These are phyloP conservation scores for sweet orange (Citrus sinensis) DNA, from an alignment of 345 rosid species.

Conservation along the genomic window DVS_A1.0 CM039163.1:44963001-44963500, in stretches of 20 bases:
- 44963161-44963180: constrained; percentile 40
- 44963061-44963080: constrained; percentile 40
- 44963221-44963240: constrained; percentile 61
- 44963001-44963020: constrained; percentile 49
- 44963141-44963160: constrained; percentile 47
- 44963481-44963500: constrained; percentile 92
- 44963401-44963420: constrained; percentile 31
- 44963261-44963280: constrained; percentile 30
- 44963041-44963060: constrained; percentile 28
- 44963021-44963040: constrained; percentile 41
- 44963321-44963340: constrained; percentile 40
- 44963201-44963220: constrained; percentile 71
- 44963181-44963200: constrained; percentile 59
- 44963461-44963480: constrained; percentile 64
- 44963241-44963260: constrained; percentile 29
- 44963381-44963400: constrained; percentile 22
- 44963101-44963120: constrained; percentile 48
- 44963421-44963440: constrained; percentile 42
- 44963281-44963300: constrained; percentile 38
- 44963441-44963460: constrained; percentile 39
- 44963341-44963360: constrained; percentile 32
- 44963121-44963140: constrained; percentile 28
- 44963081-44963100: constrained; percentile 31
- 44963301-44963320: constrained; percentile 26
- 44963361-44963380: constrained; percentile 29